Base-by-base conservation (phyloP, 257 asterid species). In the Eucommia ulmoides region DNA sequence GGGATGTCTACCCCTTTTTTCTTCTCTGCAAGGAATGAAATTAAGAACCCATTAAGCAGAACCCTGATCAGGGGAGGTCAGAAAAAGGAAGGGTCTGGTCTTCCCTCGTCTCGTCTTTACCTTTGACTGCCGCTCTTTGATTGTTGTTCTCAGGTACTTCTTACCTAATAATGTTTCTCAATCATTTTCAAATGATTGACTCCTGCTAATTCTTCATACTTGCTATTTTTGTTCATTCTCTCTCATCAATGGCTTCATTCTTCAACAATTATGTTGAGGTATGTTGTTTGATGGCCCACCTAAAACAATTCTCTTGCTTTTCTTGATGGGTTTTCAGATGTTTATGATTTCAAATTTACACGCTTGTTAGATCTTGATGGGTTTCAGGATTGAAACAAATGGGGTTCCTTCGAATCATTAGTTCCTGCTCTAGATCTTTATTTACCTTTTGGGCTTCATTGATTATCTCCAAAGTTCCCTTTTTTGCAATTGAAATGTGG, bases 1-100 rank as follows among this genome's bases (percentile, higher is more conserved):
- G 47, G 65, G 49, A 24, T 60, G 55, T 38, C 54, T 46, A 55
- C 58, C 50, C 53, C 59, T 60, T 49, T 50, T 41, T 50, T 45
- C 45, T 50, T 56, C 53, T 49, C 20, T 49, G 59, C 33, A 56
- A 33, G 59, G 24, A 42, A 23, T 57, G 41, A 23, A 51, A 55
- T 54, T 41, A 49, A 33, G 20, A 42, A 50, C 41, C 63, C 62
- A 53, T 23, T 52, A 42, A 64, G 58, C 48, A 42, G 63, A 54
- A 53, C 46, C 38, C 50, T 70, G 52, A 60, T 61, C 59, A 22
- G 45, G 35, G 53, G 57, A 26, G 56, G 60, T 45, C 52, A 54
- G 66, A 51, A 45, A 52, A 64, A 60, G 56, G 65, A 51, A 29
- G 12, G 38, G 38, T n/a, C n/a, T n/a, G n/a, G 38, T 29, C 38